These are phyloP conservation scores for Euphrasia confusa DNA, from an alignment of 257 asterid genomes.

Conservation along the genomic window DNA sequence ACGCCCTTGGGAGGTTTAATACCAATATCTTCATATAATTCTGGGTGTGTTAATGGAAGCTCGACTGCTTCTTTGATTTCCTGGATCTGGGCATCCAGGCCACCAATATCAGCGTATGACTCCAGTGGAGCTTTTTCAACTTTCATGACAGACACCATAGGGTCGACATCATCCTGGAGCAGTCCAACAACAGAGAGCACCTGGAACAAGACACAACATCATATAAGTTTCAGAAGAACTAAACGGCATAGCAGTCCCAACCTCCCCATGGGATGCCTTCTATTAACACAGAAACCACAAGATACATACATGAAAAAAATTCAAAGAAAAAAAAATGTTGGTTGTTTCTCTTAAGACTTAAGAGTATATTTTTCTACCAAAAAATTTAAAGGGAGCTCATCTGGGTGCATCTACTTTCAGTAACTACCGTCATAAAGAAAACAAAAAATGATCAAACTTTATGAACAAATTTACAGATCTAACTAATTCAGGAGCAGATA, in stretches of 20 bases:
- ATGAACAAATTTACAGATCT: not conserved
- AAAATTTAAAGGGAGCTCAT: not conserved
- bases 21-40: slow-evolving; percentile 68
- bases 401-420: not conserved
- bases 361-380: not conserved
- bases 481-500: not conserved
- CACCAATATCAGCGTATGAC: slow-evolving; percentile 72
- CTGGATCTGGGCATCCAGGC: slow-evolving; percentile 46
- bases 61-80: slow-evolving; percentile 57
- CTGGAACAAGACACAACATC: slow-evolving; percentile 30
- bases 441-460: not conserved
- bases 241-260: slow-evolving; percentile 3
- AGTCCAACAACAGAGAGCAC: slow-evolving; percentile 94
- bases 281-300: not conserved
- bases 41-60: slow-evolving; percentile 46
- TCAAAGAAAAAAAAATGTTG: not conserved
- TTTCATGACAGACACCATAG: slow-evolving; percentile 95
- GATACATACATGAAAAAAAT: not conserved
- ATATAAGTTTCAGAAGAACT: not conserved
- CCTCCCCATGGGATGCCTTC: not conserved
- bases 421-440: not conserved
- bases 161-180: slow-evolving; percentile 92
- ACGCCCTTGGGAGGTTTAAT: slow-evolving; percentile 91
- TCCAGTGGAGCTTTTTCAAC: slow-evolving; percentile 97
- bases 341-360: not conserved